Evolutionary conservation across 192 early-diverging fungal species (phyloP).

Genomic region (Hyaloraphidium curvatum): DNA sequence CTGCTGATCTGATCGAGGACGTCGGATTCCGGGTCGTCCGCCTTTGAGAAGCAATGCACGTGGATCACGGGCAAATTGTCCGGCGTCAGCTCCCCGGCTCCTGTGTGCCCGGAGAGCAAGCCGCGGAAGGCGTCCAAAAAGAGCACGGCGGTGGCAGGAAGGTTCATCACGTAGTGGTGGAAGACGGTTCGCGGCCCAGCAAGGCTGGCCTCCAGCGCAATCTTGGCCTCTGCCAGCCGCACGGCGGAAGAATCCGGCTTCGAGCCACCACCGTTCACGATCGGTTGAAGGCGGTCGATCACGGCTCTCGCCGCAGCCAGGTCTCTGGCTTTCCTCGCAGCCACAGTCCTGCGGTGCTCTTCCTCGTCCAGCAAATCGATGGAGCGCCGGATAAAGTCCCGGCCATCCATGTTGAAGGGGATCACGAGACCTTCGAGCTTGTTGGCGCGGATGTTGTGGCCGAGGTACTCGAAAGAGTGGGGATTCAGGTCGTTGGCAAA

Average conservation of each 20-base stretch:
- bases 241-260: too few relatives aligned
- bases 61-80: constrained; percentile 70
- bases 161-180: constrained; percentile 94
- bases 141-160: constrained; percentile 89
- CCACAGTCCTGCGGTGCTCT: neutral
- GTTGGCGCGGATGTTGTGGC: constrained; percentile 65
- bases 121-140: constrained; percentile 40
- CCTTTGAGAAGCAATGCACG: constrained; percentile 84
- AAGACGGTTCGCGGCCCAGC: constrained; percentile 12
- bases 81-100: constrained; percentile 21
- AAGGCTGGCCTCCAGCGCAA: neutral
- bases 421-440: constrained; percentile 53
- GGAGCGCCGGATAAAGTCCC: constrained; percentile 67
- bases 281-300: too few relatives aligned
- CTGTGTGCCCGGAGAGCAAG: constrained; percentile 2
- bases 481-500: constrained; percentile 99
- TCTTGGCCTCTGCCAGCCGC: constrained; percentile 5
- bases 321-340: neutral
- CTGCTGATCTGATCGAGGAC: constrained; percentile 27
- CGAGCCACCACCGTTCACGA: too few relatives aligned
- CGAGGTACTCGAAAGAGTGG: constrained; percentile 54
- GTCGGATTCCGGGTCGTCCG: constrained; percentile 32
- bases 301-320: too few relatives aligned
- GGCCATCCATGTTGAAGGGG: constrained; percentile 77
- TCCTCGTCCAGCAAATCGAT: constrained; percentile 35